phyloP scores from a whole-genome alignment of 2,329 filamentous ascomycete genomes.

The Herpotrichia juniperi region DNA sequence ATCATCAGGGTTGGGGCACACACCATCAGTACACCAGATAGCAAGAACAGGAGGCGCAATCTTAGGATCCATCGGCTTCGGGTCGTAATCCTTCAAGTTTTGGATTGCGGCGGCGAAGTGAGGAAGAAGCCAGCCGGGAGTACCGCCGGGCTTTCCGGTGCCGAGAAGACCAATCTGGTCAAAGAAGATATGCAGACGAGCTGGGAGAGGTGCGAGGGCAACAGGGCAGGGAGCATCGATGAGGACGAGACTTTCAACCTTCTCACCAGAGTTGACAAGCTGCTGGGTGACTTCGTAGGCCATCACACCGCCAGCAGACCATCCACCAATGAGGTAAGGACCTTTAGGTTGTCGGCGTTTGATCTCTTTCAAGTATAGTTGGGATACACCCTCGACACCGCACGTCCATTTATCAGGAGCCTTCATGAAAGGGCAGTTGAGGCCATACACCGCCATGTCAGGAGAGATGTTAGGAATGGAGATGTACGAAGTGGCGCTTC shows the following conservation, averaged over 20 bases:
- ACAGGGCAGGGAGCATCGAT: conserved; percentile 62
- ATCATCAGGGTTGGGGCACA: conserved; percentile 70
- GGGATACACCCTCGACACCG: conserved; percentile 68
- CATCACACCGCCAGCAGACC: conserved; percentile 62
- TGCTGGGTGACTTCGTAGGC: conserved; percentile 59
- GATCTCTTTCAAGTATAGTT: conserved; percentile 72
- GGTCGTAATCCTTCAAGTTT: conserved; percentile 72
- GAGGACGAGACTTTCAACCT: conserved; percentile 57
- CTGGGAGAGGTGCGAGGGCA: conserved; percentile 56
- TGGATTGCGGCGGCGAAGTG: conserved; percentile 74
- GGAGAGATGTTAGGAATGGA: conserved; percentile 61
- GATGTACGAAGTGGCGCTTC: conserved; percentile 71
- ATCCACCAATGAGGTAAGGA: conserved; percentile 61
- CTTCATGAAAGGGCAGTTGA: conserved; percentile 77
- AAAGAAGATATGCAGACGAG: conserved; percentile 72
- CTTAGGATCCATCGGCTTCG: conserved; percentile 65
- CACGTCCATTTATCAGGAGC: conserved; percentile 69
- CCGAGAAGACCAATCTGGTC: conserved; percentile 74
- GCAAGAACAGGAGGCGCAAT: conserved; percentile 67
- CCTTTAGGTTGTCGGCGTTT: conserved; percentile 72
- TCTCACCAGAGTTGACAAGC: conserved; percentile 55
- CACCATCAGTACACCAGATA: conserved; percentile 76
- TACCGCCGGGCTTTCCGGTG: conserved; percentile 63
- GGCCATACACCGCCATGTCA: conserved; percentile 58
- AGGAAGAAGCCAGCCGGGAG: conserved; percentile 74